Evolutionary conservation across 202 grass and related monocot species (phyloP).

Genomic region (Zizania palustris): DNA sequence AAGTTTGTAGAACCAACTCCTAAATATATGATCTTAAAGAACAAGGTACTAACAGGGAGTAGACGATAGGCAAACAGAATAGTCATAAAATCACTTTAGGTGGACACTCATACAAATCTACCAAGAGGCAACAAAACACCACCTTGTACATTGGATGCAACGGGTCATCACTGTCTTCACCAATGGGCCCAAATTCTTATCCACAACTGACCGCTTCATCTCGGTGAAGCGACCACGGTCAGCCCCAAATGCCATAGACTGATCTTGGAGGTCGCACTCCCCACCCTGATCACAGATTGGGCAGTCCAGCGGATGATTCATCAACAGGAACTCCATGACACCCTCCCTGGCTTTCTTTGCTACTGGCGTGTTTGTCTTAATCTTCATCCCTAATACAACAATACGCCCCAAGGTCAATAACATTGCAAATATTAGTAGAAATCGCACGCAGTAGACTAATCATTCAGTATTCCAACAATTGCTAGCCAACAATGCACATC

Average conservation of each 20-base stretch:
- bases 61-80: constrained; percentile 5
- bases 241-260: constrained; percentile 94
- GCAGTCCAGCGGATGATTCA: constrained; percentile 97
- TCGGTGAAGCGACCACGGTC: constrained; percentile 96
- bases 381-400: constrained; percentile 90
- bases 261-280: constrained; percentile 95
- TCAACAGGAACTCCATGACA: constrained; percentile 98
- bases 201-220: constrained; percentile 98
- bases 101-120: background rate
- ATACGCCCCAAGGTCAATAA: background rate
- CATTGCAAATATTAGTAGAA: background rate
- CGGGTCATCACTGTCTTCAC: constrained; percentile 99
- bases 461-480: background rate
- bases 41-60: too few relatives aligned
- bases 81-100: background rate
- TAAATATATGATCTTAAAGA: background rate
- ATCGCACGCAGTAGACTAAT: background rate
- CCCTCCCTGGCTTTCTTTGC: constrained; percentile 99
- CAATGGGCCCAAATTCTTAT: constrained; percentile 95
- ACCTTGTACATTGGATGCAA: constrained; percentile 99
- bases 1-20: background rate
- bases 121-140: constrained; percentile 4
- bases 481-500: background rate
- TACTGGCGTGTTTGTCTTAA: constrained; percentile 90
- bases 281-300: constrained; percentile 98